These are phyloP conservation scores for Somion occarium DNA, from an alignment of 1,284 basidiomycete genomes.

Conservation along the genomic window DNA sequence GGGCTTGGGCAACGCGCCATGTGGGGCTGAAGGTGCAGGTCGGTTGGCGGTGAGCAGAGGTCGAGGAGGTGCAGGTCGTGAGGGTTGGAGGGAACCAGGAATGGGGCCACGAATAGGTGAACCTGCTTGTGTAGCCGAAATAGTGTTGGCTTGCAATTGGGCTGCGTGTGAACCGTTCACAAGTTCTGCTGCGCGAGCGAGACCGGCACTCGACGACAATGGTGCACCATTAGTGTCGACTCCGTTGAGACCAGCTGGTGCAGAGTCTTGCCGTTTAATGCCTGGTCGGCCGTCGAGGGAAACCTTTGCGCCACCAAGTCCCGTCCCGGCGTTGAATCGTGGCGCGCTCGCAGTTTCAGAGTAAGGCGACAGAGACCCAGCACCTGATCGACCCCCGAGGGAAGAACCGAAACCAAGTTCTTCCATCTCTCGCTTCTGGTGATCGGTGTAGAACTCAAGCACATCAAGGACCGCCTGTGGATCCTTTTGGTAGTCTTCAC, in stretches of 20 bases:
- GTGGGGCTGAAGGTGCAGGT: constrained; percentile 43
- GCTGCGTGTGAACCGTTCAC: constrained; percentile 54
- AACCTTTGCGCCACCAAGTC: constrained; percentile 61
- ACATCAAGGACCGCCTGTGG: constrained; percentile 97
- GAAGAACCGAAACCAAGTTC: constrained; percentile 37
- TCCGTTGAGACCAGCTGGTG: constrained; percentile 45
- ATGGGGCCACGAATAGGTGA: constrained; percentile 18
- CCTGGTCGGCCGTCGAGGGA: constrained; percentile 32
- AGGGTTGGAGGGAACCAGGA: constrained; percentile 32
- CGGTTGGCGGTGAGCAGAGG: constrained; percentile 44
- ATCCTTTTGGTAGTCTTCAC: constrained; percentile 95
- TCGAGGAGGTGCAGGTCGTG: constrained; percentile 53
- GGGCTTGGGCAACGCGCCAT: constrained; percentile 27
- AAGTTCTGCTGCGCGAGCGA: constrained; percentile 51
- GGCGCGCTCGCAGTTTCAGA: constrained; percentile 43
- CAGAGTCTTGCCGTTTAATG: constrained; percentile 54
- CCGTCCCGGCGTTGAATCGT: constrained; percentile 83
- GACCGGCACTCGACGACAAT: constrained; percentile 38
- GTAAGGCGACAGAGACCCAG: constrained; percentile 26
- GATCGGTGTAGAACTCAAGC: constrained; percentile 97
- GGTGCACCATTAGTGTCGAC: constrained; percentile 36
- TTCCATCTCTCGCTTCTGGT: constrained; percentile 89
- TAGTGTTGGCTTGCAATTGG: constrained; percentile 34
- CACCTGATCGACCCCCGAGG: constrained; percentile 1
- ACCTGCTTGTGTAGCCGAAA: constrained; percentile 30